Evolutionary conservation across 1,139 yeast genomes (phyloP).

Genomic region (Hyphopichia pseudoburtonii): DNA sequence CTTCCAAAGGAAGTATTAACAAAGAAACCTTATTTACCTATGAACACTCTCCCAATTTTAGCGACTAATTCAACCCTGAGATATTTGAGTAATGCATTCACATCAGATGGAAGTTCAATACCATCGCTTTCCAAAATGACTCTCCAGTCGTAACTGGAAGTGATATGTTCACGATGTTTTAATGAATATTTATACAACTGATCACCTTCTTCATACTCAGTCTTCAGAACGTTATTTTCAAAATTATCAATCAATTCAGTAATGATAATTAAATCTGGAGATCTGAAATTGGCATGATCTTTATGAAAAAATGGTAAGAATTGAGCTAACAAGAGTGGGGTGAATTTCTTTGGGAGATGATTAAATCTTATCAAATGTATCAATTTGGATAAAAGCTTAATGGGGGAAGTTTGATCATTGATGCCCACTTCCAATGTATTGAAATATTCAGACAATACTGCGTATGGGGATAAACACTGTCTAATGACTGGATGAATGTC

Average conservation of each 20-base stretch:
- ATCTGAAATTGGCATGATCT: constrained; percentile 26
- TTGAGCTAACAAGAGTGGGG: constrained; percentile 52
- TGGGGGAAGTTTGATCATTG: constrained; percentile 20
- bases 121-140: constrained; percentile 15
- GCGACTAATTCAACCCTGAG: constrained; percentile 35
- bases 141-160: constrained; percentile 38
- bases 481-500: constrained; percentile 56
- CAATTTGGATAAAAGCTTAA: constrained; percentile 35
- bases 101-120: constrained; percentile 22
- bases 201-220: constrained; percentile 30
- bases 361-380: constrained; percentile 61
- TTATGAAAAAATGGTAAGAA: constrained; percentile 42
- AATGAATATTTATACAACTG: constrained; percentile 33
- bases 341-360: constrained; percentile 61
- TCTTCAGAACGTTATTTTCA: constrained; percentile 28
- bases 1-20: too few relatives aligned
- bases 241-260: constrained; percentile 50
- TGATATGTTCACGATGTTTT: constrained; percentile 19
- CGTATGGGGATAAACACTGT: constrained; percentile 73
- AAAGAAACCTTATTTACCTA: constrained; percentile 8
- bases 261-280: constrained; percentile 47
- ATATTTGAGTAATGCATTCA: constrained; percentile 22
- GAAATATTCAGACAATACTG: constrained; percentile 57
- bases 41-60: constrained; percentile 42
- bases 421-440: constrained; percentile 23